Conservation (phyloP, 2,329 filamentous ascomycete species). For the Penicillium rolfsii region DNA sequence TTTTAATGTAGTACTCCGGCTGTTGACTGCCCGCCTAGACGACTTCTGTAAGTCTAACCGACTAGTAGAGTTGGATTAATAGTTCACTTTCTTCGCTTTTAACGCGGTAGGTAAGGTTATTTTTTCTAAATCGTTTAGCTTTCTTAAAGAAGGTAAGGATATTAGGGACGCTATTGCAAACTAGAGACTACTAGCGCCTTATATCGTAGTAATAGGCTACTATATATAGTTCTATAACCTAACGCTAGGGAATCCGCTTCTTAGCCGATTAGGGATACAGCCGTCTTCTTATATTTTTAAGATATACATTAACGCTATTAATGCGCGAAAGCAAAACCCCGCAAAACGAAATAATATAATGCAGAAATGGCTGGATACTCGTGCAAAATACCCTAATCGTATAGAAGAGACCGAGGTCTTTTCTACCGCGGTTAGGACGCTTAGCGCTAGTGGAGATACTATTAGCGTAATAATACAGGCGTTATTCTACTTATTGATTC, state of each 20-base stretch:
- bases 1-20: constrained; percentile 36
- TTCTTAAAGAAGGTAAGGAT: constrained; percentile 38
- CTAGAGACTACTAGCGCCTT: constrained; percentile 33
- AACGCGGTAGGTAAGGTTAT: constrained; percentile 44
- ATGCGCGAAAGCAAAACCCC: constrained; percentile 38
- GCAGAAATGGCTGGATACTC: constrained; percentile 41
- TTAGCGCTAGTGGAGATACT: constrained; percentile 47
- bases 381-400: constrained; percentile 38
- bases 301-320: constrained; percentile 38
- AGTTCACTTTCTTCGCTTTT: constrained; percentile 47
- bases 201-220: constrained; percentile 41
- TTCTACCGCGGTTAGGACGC: constrained; percentile 37
- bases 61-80: constrained; percentile 44
- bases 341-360: constrained; percentile 42
- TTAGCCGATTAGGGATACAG: constrained; percentile 40
- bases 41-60: constrained; percentile 23
- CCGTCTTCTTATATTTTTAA: constrained; percentile 47
- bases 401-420: constrained; percentile 41
- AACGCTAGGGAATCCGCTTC: constrained; percentile 44
- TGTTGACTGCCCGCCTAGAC: constrained; percentile 35
- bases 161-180: constrained; percentile 45
- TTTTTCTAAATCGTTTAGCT: constrained; percentile 43
- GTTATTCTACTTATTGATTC: constrained; percentile 43
- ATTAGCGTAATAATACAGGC: constrained; percentile 41
- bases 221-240: constrained; percentile 41